Conservation (phyloP, 2,329 filamentous ascomycete species). For the Ophiostoma quercus region DNA sequence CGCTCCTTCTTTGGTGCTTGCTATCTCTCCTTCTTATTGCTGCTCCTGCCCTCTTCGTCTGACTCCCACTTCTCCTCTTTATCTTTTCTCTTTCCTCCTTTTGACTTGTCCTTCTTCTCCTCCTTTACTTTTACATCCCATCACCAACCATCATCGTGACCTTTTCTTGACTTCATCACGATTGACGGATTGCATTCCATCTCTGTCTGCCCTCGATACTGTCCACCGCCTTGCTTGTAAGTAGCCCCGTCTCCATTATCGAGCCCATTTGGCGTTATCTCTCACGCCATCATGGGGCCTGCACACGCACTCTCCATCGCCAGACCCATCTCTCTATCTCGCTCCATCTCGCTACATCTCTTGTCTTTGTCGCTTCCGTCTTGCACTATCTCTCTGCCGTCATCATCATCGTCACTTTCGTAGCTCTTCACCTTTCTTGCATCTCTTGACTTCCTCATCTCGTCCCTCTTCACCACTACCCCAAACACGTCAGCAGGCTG, state of each 20-base stretch:
- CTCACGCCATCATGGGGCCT: slow-evolving; percentile 9
- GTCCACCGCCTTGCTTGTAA: background rate
- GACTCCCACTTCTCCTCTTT: background rate
- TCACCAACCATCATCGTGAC: background rate
- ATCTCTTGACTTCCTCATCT: background rate
- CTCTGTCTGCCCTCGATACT: background rate
- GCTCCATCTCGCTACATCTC: background rate
- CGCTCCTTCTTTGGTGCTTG: slow-evolving; percentile 2
- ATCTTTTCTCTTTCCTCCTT: background rate
- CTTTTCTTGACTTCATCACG: background rate
- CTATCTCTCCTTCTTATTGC: background rate
- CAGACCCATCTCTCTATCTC: slow-evolving; percentile 9
- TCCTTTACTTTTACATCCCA: background rate
- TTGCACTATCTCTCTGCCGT: background rate
- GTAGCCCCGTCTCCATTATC: slow-evolving; percentile 4
- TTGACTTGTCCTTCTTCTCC: background rate
- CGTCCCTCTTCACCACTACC: background rate
- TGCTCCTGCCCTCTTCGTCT: slow-evolving; percentile 1
- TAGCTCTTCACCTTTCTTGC: background rate
- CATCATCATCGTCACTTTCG: background rate
- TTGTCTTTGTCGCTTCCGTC: background rate
- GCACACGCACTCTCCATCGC: slow-evolving; percentile 9
- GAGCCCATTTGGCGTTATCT: background rate
- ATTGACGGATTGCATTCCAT: background rate
- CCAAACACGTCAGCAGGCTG: background rate